Evolutionary conservation across 2,329 filamentous ascomycete genomes (phyloP).

Genomic region (Diaporthe sp.): DNA sequence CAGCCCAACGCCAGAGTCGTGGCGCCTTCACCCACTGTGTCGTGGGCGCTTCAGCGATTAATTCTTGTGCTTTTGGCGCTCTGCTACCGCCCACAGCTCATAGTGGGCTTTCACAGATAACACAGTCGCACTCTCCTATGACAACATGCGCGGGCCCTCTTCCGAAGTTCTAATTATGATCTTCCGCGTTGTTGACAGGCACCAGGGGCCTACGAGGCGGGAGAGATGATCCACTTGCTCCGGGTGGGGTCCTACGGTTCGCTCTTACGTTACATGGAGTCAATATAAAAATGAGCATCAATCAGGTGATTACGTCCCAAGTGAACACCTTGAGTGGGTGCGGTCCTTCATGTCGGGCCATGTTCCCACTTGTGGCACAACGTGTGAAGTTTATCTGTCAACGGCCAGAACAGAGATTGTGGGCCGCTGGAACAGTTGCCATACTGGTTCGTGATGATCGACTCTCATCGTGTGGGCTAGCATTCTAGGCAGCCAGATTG

Average conservation of each 20-base stretch:
- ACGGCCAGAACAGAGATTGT: no score
- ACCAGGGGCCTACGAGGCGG: neutral
- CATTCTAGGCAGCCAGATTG: neutral
- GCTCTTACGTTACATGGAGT: conserved; percentile 13
- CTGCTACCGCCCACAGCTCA: neutral
- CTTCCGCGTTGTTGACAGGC: neutral
- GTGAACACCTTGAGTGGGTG: neutral
- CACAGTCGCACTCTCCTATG: neutral
- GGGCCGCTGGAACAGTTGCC: neutral
- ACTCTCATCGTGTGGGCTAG: neutral
- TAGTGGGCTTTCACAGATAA: neutral
- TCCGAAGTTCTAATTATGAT: neutral
- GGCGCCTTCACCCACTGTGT: no score
- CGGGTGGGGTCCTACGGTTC: neutral
- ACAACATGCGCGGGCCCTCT: neutral
- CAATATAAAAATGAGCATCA: conserved; percentile 3
- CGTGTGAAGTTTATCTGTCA: conserved; percentile 4
- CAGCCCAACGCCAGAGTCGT: neutral
- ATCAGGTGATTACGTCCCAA: neutral
- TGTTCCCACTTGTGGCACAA: conserved; percentile 4
- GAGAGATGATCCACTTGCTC: neutral
- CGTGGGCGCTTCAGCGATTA: neutral
- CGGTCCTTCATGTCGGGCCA: neutral
- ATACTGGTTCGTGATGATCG: neutral
- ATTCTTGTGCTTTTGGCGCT: neutral